Conservation (phyloP, 371 early-diverging fungal species). For the Mucor velutinosus region DNA sequence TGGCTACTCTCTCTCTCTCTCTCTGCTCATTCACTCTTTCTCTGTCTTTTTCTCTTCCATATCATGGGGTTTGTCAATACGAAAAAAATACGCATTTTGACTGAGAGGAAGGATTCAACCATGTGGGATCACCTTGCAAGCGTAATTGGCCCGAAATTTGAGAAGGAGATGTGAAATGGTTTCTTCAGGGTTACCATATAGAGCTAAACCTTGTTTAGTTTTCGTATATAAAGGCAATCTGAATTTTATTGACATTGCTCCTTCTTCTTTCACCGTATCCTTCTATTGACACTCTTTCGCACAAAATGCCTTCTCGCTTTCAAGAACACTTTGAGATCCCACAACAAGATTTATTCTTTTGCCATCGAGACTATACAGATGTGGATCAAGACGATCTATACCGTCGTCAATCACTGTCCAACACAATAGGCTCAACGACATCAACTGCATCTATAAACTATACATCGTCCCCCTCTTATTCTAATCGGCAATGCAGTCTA, state of each 20-base stretch:
- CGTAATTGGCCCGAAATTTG: conserved; percentile 3
- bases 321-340: conserved; percentile 15
- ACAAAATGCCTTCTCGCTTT: conserved; percentile 8
- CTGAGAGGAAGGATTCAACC: not conserved
- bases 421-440: not conserved
- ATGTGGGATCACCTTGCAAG: conserved; percentile 1
- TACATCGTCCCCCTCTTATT: not conserved
- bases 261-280: not conserved
- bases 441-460: not conserved
- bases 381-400: not conserved
- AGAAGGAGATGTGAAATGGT: not conserved
- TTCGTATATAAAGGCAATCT: conserved; percentile 2
- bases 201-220: not conserved
- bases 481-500: conserved; percentile 1
- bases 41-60: not conserved
- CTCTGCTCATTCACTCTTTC: not conserved
- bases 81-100: not conserved
- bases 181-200: not conserved
- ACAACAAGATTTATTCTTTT: conserved; percentile 1
- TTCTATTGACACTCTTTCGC: not conserved
- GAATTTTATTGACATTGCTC: not conserved
- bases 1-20: not conserved
- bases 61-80: not conserved
- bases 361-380: not conserved
- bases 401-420: conserved; percentile 11